Base-by-base conservation (phyloP, 352 stramenopile species). In the Pythium rhizo-oryzae region DNA sequence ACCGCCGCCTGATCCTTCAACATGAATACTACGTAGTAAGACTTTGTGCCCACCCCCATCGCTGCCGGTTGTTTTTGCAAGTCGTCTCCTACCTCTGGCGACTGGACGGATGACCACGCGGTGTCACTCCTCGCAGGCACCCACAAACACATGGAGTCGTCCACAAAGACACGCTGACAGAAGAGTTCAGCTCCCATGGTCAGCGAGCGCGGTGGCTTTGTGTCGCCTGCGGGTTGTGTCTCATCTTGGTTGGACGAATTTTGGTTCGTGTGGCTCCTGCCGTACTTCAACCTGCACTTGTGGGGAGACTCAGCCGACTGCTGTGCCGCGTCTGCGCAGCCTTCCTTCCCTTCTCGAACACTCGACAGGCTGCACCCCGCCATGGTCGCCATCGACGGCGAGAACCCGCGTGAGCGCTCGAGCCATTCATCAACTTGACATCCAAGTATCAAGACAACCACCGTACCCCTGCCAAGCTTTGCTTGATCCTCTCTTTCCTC, bases 361-460 rank as follows among this genome's bases (percentile, higher is more conserved):
- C 18, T 41, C 35, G 35, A 16, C 18, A 8, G 9, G 41, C 4
- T 47, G 28, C 41, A n/a, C 41, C 41, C 15, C 18, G 1, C 41
- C 4, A 21, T n/a, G 41, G 8, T 43, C 28, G 37, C 37, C 37
- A 43, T 33, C 37, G 37, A 18, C 37, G 37, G 15, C 11, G 15
- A 16, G 15, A 47, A 47, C 15, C 18, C 41, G 41, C 19, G 44
- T 4, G 44, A 15, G 19, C 44, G n/a, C n/a, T 24, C 21, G 8
- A 28, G 15, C 7, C 44, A 51, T 51, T 51, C 44, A 19, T 28
- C 44, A 51, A 51, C 44, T 51, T 51, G 44, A 51, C 44, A 13
- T 25, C 35, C 44, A 51, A 51, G 44, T 51, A 51, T 47, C 44
- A 51, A 51, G 18, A 46, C 28, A 46, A 46, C 39, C 16, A 46